phyloP scores from a whole-genome alignment of 805 yeast genomes.

The Wickerhamomyces canadensis region DNA sequence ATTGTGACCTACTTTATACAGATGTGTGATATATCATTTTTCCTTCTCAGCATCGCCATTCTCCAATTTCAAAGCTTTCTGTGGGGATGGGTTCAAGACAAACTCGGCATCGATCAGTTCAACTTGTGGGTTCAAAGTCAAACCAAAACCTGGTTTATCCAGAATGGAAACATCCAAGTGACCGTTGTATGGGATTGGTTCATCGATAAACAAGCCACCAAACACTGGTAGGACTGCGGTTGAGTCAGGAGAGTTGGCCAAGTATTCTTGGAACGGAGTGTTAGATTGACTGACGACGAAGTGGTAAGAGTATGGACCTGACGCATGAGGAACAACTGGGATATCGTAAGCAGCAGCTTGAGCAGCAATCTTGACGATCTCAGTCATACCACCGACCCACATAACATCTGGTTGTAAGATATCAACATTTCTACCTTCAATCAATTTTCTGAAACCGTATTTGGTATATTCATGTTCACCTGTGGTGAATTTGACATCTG shows the following conservation, averaged over 20 bases:
- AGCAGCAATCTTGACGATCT: constrained; percentile 38
- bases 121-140: constrained; percentile 39
- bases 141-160: constrained; percentile 47
- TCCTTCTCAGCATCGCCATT: neutral
- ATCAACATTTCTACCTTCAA: constrained; percentile 43
- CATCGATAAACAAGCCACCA: constrained; percentile 40
- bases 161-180: constrained; percentile 32
- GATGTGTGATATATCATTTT: too few relatives aligned
- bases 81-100: constrained; percentile 35
- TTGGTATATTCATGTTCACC: constrained; percentile 50
- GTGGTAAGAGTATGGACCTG: constrained; percentile 49
- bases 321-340: constrained; percentile 49
- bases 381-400: constrained; percentile 52
- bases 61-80: constrained; percentile 25
- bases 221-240: constrained; percentile 40
- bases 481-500: constrained; percentile 43
- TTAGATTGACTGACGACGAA: constrained; percentile 43
- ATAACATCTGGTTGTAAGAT: constrained; percentile 47
- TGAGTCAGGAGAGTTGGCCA: constrained; percentile 46
- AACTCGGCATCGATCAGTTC: constrained; percentile 35
- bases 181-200: constrained; percentile 42
- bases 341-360: constrained; percentile 50
- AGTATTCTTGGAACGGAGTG: constrained; percentile 48
- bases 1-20: too few relatives aligned
- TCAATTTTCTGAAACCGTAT: constrained; percentile 45